Base-by-base conservation (phyloP, 2,329 filamentous ascomycete genomes). In the Fusarium nurragi region DNA sequence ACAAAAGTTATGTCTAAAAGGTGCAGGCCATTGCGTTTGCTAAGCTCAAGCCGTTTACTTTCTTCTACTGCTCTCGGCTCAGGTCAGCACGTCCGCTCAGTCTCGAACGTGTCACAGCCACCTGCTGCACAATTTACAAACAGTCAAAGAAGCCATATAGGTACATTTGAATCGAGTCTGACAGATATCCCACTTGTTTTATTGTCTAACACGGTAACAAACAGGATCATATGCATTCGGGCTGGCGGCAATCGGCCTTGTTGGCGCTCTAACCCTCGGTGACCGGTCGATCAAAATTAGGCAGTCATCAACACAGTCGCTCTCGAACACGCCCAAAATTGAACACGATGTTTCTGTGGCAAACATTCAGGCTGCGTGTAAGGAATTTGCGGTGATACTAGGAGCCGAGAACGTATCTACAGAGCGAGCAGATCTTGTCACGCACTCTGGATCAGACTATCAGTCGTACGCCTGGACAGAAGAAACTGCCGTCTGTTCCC, bases 361-460 rank as follows among this genome's bases (percentile, higher is more conserved):
- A 1, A 64, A 64, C 1, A 51, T 64, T 2, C 14, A 39, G 19
- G 60, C 36, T 1, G 61, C 54, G 1, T 57, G 38, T 9, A 6
- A 8, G 19, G 55, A 61, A 3, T 65, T 65, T 2, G 32, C 19
- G 0, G 21, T 10, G 4, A 49, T 65, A 8, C 8, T 61, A 0
- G 56, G 62, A 1, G n/a, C 47, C 1, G 55, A 65, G n/a, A 48
- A 65, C 5, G 7, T 61, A 1, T 65, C 62, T 1, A 46, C 41
- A 6, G 61, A 56, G 2, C 39, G 36, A 6, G 8, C 18, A 1
- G 50, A 61, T 3, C 51, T 52, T 4, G 10, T 65, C 5, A 57
- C 50, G 0, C 61, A 65, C 21, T 65, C 62, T 4, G 62, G 62
- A 0, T 65, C 62, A 2, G 61, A 65, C 12, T 65, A 65, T 16